These are phyloP conservation scores for Cetraspora pellucida DNA, from an alignment of 192 early-diverging fungal genomes.

Conservation along the genomic window DNA sequence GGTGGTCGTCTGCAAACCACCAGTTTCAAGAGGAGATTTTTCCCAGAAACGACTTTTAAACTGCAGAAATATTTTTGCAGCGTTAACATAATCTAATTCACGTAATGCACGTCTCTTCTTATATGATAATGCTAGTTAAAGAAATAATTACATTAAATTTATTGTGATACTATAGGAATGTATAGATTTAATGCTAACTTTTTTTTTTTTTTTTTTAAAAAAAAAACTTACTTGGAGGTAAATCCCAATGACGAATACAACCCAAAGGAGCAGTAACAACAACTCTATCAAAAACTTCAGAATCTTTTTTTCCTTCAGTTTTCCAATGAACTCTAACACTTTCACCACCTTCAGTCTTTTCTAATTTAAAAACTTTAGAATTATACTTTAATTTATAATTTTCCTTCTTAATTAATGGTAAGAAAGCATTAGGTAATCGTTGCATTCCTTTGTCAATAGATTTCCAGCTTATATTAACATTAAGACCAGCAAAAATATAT, in stretches of 20 bases:
- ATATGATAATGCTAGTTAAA: conserved; percentile 23
- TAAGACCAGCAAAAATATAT: conserved; percentile 17
- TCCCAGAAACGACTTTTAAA: conserved; percentile 43
- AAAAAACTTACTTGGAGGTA: conserved; percentile 27
- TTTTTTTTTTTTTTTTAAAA: not conserved
- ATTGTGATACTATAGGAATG: too few species aligned
- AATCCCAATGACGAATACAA: conserved; percentile 40
- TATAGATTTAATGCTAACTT: not conserved
- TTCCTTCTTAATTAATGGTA: conserved; percentile 20
- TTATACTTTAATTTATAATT: conserved; percentile 27
- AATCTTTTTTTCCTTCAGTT: conserved; percentile 7
- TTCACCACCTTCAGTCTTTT: conserved; percentile 8
- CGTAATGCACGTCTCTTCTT: conserved; percentile 24
- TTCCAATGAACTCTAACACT: conserved; percentile 37
- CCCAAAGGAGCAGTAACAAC: conserved; percentile 39
- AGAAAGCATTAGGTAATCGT: conserved; percentile 40
- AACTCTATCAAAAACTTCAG: conserved; percentile 33
- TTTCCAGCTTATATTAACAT: conserved; percentile 16
- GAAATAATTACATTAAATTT: too few species aligned
- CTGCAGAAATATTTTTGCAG: conserved; percentile 32
- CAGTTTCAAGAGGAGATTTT: conserved; percentile 12
- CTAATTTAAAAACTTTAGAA: conserved; percentile 31
- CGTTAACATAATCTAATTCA: conserved; percentile 18
- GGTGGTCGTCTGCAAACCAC: not conserved
- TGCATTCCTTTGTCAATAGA: conserved; percentile 38